phyloP scores from a whole-genome alignment of 805 yeast genomes.

The Zygosaccharomyces lentus region DNA sequence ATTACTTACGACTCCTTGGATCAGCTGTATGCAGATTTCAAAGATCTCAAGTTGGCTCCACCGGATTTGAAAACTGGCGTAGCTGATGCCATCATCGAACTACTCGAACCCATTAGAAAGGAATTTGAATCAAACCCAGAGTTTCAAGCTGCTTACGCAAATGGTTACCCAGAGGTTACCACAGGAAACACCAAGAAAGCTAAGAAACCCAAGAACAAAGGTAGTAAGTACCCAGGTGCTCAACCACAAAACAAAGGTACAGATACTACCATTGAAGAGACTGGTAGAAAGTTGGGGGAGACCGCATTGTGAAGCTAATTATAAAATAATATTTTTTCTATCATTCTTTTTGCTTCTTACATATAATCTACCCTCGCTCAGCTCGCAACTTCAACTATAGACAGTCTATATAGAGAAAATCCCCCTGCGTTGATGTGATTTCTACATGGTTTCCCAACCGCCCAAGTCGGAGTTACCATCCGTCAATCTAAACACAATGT shows the following conservation, averaged over 20 bases:
- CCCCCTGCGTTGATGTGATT: background rate
- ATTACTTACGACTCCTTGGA: conserved; percentile 65
- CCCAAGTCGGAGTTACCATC: conserved; percentile 83
- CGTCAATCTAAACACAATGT: conserved; percentile 69
- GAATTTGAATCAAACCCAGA: conserved; percentile 59
- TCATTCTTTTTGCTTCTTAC: background rate
- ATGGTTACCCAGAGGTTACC: conserved; percentile 80
- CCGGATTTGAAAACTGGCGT: conserved; percentile 94
- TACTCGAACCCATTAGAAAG: conserved; percentile 80
- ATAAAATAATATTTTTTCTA: background rate
- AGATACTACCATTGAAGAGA: conserved; percentile 18
- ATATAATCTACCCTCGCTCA: background rate
- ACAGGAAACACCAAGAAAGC: conserved; percentile 58
- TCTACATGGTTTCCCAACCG: conserved; percentile 74
- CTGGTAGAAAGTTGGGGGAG: conserved; percentile 28
- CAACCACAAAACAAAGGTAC: conserved; percentile 31
- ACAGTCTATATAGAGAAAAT: background rate
- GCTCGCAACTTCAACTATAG: background rate
- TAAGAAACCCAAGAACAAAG: conserved; percentile 81
- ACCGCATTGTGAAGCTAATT: conserved; percentile 8
- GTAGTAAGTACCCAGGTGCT: conserved; percentile 82
- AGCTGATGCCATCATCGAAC: conserved; percentile 71
- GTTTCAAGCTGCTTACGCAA: conserved; percentile 65
- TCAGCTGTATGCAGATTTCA: conserved; percentile 67
- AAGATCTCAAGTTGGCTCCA: conserved; percentile 73